Percentiles rank a stretch among this genome's conserved stretches.
Conservation (phyloP, 176 grass and related monocot genomes). For the Puya raimondii region DNA sequence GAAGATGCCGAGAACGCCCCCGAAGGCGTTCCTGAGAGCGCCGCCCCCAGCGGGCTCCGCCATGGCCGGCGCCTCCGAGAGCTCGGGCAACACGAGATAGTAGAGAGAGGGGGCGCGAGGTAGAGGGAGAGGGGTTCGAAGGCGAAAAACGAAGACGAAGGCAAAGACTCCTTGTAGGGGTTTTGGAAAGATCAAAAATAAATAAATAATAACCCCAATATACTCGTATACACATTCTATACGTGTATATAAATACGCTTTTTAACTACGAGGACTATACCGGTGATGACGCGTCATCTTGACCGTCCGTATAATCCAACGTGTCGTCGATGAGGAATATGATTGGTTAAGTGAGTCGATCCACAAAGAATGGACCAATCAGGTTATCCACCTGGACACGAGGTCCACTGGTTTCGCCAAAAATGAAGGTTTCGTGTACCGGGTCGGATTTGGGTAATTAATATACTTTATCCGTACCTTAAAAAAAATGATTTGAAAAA, state of each 20-base stretch:
- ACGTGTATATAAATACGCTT: background rate
- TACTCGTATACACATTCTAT: background rate
- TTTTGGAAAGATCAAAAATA: background rate
- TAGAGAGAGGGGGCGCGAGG: background rate
- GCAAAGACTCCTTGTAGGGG: background rate
- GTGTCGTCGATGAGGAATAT: too few relatives aligned
- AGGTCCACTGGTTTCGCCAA: too few relatives aligned
- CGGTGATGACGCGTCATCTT: background rate
- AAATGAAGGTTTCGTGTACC: too few relatives aligned
- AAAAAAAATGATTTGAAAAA: too few relatives aligned
- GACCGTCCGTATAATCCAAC: background rate
- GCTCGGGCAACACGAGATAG: too few relatives aligned
- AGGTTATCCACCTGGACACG: too few relatives aligned
- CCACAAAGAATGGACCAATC: too few relatives aligned
- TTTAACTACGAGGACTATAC: background rate
- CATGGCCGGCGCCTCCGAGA: slow-evolving; percentile 32
- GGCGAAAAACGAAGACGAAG: background rate
- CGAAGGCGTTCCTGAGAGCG: slow-evolving; percentile 77
- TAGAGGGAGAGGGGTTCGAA: background rate
- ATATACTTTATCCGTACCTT: too few relatives aligned
- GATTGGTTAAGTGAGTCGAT: too few relatives aligned
- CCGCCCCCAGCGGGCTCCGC: slow-evolving; percentile 41
- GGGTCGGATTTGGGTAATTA: too few relatives aligned
- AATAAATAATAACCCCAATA: background rate
- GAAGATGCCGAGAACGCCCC: slow-evolving; percentile 66